Evolutionary conservation across 331 rosid species (phyloP), one percentile per base, ranked within the genome.

Genomic region (Pyracantha coccinea): DNA sequence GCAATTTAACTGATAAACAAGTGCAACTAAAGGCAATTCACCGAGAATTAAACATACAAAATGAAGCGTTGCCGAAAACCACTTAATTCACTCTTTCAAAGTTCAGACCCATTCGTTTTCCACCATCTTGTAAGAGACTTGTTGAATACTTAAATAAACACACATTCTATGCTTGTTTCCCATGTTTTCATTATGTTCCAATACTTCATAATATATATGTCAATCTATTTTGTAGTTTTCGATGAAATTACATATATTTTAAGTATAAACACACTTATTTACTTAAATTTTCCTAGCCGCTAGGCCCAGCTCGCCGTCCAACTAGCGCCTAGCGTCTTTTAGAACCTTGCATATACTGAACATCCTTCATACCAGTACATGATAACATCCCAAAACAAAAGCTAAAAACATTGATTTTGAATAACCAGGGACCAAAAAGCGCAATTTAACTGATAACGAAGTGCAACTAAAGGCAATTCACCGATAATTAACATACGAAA

Each of bases 11-110:
- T 5, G 24, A 45, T 2, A 8, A 64, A 29, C 35, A n/a, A 62
- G 29, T 33, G 35, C 25, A 14, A 62, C 61, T 59, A 44, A 28
- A 28, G 3, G 19, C 66, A 33, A 15, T 20, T 8, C 53, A 32
- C 54, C n/a, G 33, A 29, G n/a, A 68, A 41, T 17, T 9, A 35
- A 59, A 57, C 60, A 50, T 15, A n/a, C 31, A 27, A 13, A 29
- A 35, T 64, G 66, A 54, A 33, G 67, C 28, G 45, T 4, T 4
- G 3, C 38, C 77, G 31, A 31, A 75, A 70, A 25, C 38, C 20
- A 83, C 96, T 90, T 79, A 90, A 97, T 92, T 92, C 28, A 94
- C 93, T 71, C 99, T 85, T 4, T 94, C 96, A 75, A 94, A 92
- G 69, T 90, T 94, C 69, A 94, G 82, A 78, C 99, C 99, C 92